Evolutionary conservation across 352 stramenopile genomes (phyloP).

Genomic region (Vaucheria bursata): DNA sequence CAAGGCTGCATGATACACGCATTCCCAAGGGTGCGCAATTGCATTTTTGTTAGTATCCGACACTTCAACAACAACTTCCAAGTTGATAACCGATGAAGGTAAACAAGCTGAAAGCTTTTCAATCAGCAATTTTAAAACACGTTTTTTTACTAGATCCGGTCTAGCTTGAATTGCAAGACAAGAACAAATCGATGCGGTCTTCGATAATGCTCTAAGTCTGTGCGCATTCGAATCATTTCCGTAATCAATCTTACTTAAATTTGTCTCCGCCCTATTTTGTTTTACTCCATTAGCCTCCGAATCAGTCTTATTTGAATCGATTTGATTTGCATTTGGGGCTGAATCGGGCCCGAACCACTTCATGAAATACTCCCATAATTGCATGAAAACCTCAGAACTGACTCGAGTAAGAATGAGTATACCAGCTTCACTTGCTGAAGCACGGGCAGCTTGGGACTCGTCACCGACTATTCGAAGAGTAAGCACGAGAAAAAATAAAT

Average conservation of each 20-base stretch:
- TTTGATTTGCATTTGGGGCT: too few relatives aligned
- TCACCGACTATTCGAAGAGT: constrained; percentile 46
- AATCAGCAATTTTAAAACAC: neutral
- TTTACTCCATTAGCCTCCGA: too few relatives aligned
- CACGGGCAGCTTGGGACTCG: constrained; percentile 15
- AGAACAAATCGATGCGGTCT: too few relatives aligned
- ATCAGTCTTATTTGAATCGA: too few relatives aligned
- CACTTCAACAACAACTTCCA: neutral
- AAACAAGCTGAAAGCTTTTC: too few relatives aligned
- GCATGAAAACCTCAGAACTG: constrained; percentile 28
- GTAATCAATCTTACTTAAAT: too few relatives aligned
- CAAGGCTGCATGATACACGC: constrained; percentile 34
- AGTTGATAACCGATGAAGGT: too few relatives aligned
- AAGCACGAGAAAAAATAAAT: constrained; percentile 48
- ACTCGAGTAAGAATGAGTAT: constrained; percentile 24
- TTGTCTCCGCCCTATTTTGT: too few relatives aligned
- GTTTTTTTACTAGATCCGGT: too few relatives aligned
- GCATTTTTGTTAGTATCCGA: neutral
- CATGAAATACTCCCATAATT: constrained; percentile 35
- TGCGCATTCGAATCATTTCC: too few relatives aligned
- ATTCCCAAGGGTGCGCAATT: constrained; percentile 22
- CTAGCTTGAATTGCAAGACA: too few relatives aligned
- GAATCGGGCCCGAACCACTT: constrained; percentile 24
- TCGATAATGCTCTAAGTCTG: too few relatives aligned
- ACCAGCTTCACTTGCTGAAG: constrained; percentile 13